A percentile compares a stretch with the other conserved stretches of the same genome.
phyloP scores from a whole-genome alignment of 495 filamentous ascomycete species.

The Annulohypoxylon maeteangense region DNA sequence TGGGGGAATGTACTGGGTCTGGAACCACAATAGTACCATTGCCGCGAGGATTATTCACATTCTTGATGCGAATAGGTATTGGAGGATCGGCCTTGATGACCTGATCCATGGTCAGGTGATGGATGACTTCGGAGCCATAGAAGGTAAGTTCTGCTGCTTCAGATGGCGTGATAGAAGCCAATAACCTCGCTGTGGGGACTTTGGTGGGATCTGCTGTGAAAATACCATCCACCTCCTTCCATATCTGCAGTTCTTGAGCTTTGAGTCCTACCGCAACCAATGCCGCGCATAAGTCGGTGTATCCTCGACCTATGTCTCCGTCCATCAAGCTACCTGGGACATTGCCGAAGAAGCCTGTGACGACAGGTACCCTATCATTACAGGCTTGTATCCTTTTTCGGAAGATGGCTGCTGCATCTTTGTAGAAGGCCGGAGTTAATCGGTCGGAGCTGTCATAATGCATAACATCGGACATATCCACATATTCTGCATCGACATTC shows the following conservation, averaged over 20 bases:
- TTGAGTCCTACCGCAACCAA: conserved; percentile 80
- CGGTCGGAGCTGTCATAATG: conserved; percentile 68
- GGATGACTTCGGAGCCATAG: conserved; percentile 95
- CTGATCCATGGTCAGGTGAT: conserved; percentile 98
- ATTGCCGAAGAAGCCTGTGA: conserved; percentile 90
- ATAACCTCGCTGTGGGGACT: conserved; percentile 82
- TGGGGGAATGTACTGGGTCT: conserved; percentile 57
- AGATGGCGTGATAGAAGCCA: conserved; percentile 81
- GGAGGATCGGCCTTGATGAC: conserved; percentile 84
- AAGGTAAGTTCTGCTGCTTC: conserved; percentile 93
- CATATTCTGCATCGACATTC: conserved; percentile 83
- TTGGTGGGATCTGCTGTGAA: conserved; percentile 90
- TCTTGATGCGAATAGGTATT: conserved; percentile 97
- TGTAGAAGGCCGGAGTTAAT: conserved; percentile 84
- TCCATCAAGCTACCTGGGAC: conserved; percentile 82
- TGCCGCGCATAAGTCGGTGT: conserved; percentile 90
- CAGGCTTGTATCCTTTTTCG: conserved; percentile 74
- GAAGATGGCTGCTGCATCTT: conserved; percentile 70
- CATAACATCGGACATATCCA: conserved; percentile 83
- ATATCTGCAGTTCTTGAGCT: conserved; percentile 85
- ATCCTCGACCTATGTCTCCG: conserved; percentile 82
- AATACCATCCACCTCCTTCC: conserved; percentile 94
- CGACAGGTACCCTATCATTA: conserved; percentile 75
- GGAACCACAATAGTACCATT: conserved; percentile 87
- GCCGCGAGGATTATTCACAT: conserved; percentile 92